A percentile compares a stretch with the other conserved stretches of the same genome.
Evolutionary conservation across 2,329 filamentous ascomycete genomes (phyloP).

Genomic region (Paracoccidioides brasiliensis): DNA sequence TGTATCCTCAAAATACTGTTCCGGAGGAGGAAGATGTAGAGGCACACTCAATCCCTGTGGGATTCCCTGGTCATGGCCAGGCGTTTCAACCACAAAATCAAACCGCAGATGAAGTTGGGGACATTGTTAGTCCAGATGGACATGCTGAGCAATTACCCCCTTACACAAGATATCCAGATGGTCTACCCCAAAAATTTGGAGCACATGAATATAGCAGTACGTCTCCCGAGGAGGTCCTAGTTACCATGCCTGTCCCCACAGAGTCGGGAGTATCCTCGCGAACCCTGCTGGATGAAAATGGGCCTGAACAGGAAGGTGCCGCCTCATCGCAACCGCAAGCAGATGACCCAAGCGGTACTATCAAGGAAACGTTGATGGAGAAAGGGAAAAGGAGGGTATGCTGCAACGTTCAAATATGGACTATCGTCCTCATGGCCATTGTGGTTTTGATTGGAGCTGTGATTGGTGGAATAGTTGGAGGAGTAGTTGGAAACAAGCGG

Average conservation of each 20-base stretch:
- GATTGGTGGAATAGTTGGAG: constrained; percentile 42
- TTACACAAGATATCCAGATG: constrained; percentile 79
- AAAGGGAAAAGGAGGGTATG: constrained; percentile 32
- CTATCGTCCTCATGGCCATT: constrained; percentile 34
- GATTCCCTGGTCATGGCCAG: constrained; percentile 56
- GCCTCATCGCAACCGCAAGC: constrained; percentile 9
- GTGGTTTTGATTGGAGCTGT: constrained; percentile 37
- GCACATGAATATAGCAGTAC: constrained; percentile 19
- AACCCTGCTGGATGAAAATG: constrained; percentile 11
- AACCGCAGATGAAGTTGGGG: constrained; percentile 64
- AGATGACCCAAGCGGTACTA: constrained; percentile 20
- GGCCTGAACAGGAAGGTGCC: constrained; percentile 8
- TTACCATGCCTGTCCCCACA: constrained; percentile 14
- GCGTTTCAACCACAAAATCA: constrained; percentile 58
- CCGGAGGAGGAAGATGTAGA: constrained; percentile 41
- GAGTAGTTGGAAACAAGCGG: constrained; percentile 36
- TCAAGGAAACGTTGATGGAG: constrained; percentile 33
- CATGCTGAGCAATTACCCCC: constrained; percentile 85
- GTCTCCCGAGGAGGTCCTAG: constrained; percentile 29
- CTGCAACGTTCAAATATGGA: constrained; percentile 41
- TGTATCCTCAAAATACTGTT: constrained; percentile 72
- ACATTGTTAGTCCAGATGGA: constrained; percentile 75
- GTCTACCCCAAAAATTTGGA: constrained; percentile 46
- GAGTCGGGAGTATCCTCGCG: constrained; percentile 24
- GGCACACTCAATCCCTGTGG: constrained; percentile 44